These are phyloP conservation scores for Tetraselmis striata DNA, from an alignment of 139 green algal species.

Conservation along the genomic window DNA sequence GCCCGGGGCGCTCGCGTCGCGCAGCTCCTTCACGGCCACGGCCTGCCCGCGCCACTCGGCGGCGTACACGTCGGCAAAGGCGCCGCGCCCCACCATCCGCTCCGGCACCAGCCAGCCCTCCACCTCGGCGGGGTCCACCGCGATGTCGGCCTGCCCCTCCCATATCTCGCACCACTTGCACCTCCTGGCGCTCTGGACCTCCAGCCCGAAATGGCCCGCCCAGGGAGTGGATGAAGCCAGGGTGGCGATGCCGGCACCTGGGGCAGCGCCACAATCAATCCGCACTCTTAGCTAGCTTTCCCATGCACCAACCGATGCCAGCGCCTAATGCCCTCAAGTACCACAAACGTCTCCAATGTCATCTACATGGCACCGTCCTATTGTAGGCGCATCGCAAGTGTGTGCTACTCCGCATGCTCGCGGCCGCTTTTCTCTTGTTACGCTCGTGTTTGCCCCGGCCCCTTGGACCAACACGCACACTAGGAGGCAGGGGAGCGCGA, in stretches of 20 bases:
- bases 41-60: background rate
- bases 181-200: background rate
- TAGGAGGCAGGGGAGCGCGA: no score
- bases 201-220: background rate
- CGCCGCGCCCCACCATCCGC: background rate
- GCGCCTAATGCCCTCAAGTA: no score
- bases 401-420: no score
- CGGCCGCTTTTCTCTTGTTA: no score
- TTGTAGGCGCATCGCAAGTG: no score
- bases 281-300: no score
- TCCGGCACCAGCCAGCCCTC: background rate
- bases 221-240: background rate
- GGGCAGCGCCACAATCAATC: no score
- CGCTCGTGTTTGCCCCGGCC: no score
- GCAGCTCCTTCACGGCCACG: background rate
- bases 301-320: no score
- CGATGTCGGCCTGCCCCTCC: background rate
- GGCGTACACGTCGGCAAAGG: background rate
- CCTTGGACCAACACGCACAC: no score
- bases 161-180: background rate
- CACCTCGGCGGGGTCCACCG: background rate
- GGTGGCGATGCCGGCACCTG: background rate
- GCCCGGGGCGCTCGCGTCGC: background rate
- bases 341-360: no score
- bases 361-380: no score